Conservation (phyloP, 108 stramenopile genomes). For the Cyclotella atomus region DNA sequence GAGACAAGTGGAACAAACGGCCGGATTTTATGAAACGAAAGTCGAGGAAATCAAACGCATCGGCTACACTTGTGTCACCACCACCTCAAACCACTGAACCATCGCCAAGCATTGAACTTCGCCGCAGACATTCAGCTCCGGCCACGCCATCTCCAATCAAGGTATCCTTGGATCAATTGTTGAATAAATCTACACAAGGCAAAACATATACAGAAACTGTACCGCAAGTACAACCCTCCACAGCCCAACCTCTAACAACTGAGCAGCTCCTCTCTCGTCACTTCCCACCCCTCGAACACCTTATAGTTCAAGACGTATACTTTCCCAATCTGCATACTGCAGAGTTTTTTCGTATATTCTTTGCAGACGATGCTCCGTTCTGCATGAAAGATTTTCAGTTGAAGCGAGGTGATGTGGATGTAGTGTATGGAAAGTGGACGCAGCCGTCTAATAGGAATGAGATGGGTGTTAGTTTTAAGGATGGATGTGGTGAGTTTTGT, state of each 20-base stretch:
- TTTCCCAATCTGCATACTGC: slow-evolving; percentile 66
- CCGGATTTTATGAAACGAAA: slow-evolving; percentile 12
- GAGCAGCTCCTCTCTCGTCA: slow-evolving; percentile 23
- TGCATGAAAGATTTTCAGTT: slow-evolving; percentile 76
- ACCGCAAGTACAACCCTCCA: not conserved
- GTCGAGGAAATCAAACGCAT: not conserved
- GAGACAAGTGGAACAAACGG: not conserved
- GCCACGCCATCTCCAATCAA: slow-evolving; percentile 7
- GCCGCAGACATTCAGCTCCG: slow-evolving; percentile 23
- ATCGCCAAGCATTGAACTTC: not conserved
- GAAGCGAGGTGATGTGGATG: slow-evolving; percentile 71
- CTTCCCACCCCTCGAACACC: slow-evolving; percentile 58
- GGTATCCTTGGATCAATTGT: not conserved
- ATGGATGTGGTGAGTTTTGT: too few species aligned
- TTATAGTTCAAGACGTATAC: slow-evolving; percentile 51
- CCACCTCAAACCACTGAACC: not conserved
- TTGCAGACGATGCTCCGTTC: slow-evolving; percentile 80
- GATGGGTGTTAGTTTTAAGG: slow-evolving; percentile 11
- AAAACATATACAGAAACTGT: not conserved
- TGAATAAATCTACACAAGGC: not conserved
- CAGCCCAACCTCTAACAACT: too few species aligned
- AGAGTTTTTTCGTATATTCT: slow-evolving; percentile 81
- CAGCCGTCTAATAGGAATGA: slow-evolving; percentile 7
- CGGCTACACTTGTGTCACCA: not conserved
- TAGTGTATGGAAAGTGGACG: slow-evolving; percentile 71